A percentile compares a stretch with the other conserved stretches of the same genome.
These are phyloP conservation scores for Russula compacta DNA, from an alignment of 768 basidiomycete species.

Conservation along the genomic window DNA sequence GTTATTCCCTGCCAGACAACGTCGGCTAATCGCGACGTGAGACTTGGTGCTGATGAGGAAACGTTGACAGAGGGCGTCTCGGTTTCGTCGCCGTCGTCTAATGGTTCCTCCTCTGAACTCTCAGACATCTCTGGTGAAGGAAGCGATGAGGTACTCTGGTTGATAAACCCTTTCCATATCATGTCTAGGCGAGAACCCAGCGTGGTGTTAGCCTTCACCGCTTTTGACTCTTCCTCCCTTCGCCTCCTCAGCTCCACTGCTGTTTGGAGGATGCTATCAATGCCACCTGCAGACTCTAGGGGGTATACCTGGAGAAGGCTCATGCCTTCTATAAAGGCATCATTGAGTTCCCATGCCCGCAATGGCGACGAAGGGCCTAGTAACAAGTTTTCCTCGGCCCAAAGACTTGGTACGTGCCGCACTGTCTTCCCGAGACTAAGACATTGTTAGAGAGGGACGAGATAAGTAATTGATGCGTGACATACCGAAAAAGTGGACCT, in stretches of 20 bases:
- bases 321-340: conserved; percentile 61
- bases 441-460: background rate
- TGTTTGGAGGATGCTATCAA: conserved; percentile 61
- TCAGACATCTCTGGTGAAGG: conserved; percentile 30
- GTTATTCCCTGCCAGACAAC: conserved; percentile 74
- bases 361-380: conserved; percentile 36
- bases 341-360: conserved; percentile 43
- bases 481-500: conserved; percentile 46
- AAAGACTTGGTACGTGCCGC: conserved; percentile 39
- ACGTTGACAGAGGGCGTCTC: conserved; percentile 27
- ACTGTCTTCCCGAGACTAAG: conserved; percentile 46
- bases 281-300: conserved; percentile 53
- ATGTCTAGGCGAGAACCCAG: conserved; percentile 49
- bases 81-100: conserved; percentile 38
- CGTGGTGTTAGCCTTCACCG: conserved; percentile 29
- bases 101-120: conserved; percentile 21
- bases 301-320: conserved; percentile 58
- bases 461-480: background rate
- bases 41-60: conserved; percentile 23
- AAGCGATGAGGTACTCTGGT: conserved; percentile 36
- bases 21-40: conserved; percentile 47
- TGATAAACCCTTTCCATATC: conserved; percentile 62
- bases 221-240: conserved; percentile 34
- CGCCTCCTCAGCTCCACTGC: conserved; percentile 50
- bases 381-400: conserved; percentile 38